These are phyloP conservation scores for Dryas alaskensis DNA, from an alignment of 306 rosid species.

Conservation along the genomic window DNA sequence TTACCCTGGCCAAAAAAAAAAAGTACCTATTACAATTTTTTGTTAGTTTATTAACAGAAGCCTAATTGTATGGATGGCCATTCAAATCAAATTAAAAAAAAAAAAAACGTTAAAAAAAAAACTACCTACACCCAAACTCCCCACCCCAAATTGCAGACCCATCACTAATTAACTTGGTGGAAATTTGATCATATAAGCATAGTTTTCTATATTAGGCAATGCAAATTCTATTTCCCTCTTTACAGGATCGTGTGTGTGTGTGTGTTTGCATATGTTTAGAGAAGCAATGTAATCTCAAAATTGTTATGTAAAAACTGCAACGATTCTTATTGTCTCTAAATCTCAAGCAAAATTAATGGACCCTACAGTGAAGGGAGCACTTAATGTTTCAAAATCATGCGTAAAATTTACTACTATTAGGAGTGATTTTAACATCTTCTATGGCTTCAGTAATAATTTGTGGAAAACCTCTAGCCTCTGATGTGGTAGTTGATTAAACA, in stretches of 20 bases:
- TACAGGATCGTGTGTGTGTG: background rate
- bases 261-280: background rate
- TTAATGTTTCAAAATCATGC: slow-evolving; percentile 29
- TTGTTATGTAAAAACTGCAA: background rate
- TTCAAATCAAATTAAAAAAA: too few relatives aligned
- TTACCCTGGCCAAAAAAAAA: too few relatives aligned
- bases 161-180: too few relatives aligned
- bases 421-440: slow-evolving; percentile 36
- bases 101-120: too few relatives aligned
- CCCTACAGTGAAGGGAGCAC: slow-evolving; percentile 37
- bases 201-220: too few relatives aligned
- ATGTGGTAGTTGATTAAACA: slow-evolving; percentile 26
- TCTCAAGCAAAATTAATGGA: slow-evolving; percentile 26
- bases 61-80: too few relatives aligned
- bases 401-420: slow-evolving; percentile 10
- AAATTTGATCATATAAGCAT: too few relatives aligned
- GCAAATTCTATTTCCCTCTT: background rate
- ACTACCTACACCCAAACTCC: too few relatives aligned
- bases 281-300: background rate
- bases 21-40: too few relatives aligned
- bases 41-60: too few relatives aligned
- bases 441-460: slow-evolving; percentile 3
- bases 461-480: slow-evolving; percentile 17
- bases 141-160: too few relatives aligned
- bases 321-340: background rate